These are phyloP conservation scores for Botrytis fragariae DNA, from an alignment of 2,329 filamentous ascomycete genomes.

Conservation along the genomic window DNA sequence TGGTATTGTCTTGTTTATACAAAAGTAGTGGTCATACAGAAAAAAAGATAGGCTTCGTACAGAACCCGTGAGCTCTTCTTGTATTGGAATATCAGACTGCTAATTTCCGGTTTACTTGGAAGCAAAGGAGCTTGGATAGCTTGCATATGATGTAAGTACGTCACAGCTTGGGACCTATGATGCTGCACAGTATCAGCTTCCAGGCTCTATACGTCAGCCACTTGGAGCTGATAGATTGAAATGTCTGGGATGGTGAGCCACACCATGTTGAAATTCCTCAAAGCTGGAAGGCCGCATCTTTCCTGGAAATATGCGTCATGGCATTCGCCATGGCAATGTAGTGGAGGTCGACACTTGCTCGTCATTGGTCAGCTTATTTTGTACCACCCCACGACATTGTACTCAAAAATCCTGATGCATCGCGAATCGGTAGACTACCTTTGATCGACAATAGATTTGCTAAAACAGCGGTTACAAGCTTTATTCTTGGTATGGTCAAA, in stretches of 20 bases:
- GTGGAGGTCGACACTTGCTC: not conserved
- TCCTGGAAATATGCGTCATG: constrained; percentile 14
- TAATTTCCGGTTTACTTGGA: constrained; percentile 21
- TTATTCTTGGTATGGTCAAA: not conserved
- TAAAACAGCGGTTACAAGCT: not conserved
- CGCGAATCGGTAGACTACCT: not conserved
- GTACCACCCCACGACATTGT: not conserved
- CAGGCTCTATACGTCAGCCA: constrained; percentile 18
- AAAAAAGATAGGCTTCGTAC: constrained; percentile 5
- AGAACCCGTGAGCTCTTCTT: constrained; percentile 20
- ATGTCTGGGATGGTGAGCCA: not conserved
- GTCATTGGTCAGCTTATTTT: not conserved
- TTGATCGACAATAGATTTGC: not conserved
- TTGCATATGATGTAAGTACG: constrained; percentile 15
- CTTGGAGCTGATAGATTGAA: not conserved
- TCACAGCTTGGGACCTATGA: constrained; percentile 15
- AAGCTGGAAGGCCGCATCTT: constrained; percentile 11
- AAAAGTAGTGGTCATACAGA: constrained; percentile 8
- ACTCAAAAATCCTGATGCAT: not conserved
- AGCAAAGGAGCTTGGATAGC: constrained; percentile 4
- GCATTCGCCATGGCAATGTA: constrained; percentile 2
- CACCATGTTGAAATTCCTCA: not conserved
- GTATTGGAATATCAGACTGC: constrained; percentile 12
- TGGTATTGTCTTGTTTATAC: not conserved
- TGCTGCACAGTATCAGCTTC: constrained; percentile 1